A percentile compares a stretch with the other conserved stretches of the same genome.
phyloP scores from a whole-genome alignment of 805 yeast genomes.

The Metschnikowia bowlesiae region DNA sequence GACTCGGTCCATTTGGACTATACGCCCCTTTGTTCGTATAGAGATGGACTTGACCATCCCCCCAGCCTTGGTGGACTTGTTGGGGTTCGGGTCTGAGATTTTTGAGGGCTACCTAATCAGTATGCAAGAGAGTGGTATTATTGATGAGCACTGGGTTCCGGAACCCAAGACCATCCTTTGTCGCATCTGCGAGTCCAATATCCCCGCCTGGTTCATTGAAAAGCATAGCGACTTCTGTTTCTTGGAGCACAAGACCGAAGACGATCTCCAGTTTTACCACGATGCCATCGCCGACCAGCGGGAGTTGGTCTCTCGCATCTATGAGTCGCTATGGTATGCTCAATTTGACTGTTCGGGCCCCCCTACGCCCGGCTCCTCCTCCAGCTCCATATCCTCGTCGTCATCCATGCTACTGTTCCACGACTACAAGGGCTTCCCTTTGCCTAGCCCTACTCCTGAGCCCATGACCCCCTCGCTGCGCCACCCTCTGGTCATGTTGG shows the following conservation, averaged over 20 bases:
- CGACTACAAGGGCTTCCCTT: slow-evolving; percentile 57
- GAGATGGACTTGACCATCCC: slow-evolving; percentile 69
- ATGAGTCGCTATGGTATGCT: slow-evolving; percentile 33
- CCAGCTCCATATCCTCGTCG: slow-evolving; percentile 19
- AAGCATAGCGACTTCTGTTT: slow-evolving; percentile 84
- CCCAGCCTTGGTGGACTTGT: slow-evolving; percentile 56
- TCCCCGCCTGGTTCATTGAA: slow-evolving; percentile 97
- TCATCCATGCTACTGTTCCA: slow-evolving; percentile 18
- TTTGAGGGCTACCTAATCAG: slow-evolving; percentile 68
- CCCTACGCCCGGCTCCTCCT: slow-evolving; percentile 16
- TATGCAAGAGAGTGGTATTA: slow-evolving; percentile 58
- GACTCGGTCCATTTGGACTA: slow-evolving; percentile 88
- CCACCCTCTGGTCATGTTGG: slow-evolving; percentile 8
- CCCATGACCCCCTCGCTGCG: slow-evolving; percentile 3
- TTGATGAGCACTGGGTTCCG: slow-evolving; percentile 63
- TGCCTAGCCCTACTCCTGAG: slow-evolving; percentile 28
- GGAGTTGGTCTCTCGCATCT: slow-evolving; percentile 42
- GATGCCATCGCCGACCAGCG: slow-evolving; percentile 74
- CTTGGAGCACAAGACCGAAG: slow-evolving; percentile 78
- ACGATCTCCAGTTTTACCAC: slow-evolving; percentile 68
- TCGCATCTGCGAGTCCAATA: slow-evolving; percentile 82
- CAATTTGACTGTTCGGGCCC: slow-evolving; percentile 13
- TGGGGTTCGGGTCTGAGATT: slow-evolving; percentile 88
- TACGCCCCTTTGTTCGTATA: slow-evolving; percentile 69
- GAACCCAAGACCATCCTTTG: slow-evolving; percentile 82